Base-by-base conservation (phyloP, 1,284 basidiomycete genomes). In the Ceratorhiza oryzae-sativae region DNA sequence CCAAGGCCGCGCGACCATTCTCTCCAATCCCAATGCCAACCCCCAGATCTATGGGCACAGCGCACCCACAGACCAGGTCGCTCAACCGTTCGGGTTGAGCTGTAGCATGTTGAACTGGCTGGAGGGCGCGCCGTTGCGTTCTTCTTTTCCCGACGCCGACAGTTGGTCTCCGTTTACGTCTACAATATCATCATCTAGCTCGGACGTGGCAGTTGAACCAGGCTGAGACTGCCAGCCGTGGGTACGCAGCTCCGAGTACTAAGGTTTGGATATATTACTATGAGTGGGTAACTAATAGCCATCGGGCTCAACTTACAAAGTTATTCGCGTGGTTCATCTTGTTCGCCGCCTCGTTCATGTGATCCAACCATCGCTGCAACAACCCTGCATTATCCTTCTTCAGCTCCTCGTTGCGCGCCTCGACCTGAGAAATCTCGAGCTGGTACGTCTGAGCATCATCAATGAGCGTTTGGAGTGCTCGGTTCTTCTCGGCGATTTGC, bases 301-400 rank as follows among this genome's bases (percentile, higher is more conserved):
- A 36, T 56, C 2, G 63, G 48, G 8, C 32, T 70, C 53, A 70
- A 70, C 65, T 70, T 58, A 70, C 65, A 62, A 71, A 73, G 51
- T 46, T 59, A 48, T 93, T 93, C 18, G 90, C 92, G 76, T 93
- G 92, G 81, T 99, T 98, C 92, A 99, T 94, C 83, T 90, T 90
- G 80, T 96, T 94, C 4, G 91, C 97, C 78, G 96, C 95, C 15
- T 88, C 84, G 78, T 97, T 94, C 83, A 97, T 97, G 76, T 92
- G 90, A 79, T 98, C 95, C 27, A 98, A 84, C 95, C 95, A 98
- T 18, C 95, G 89, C 79, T 98, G 94, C 0, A 99, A 85, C 48
- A 99, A 86, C 76, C 92, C 91, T 20, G 96, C 95, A 77, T 99
- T 99, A 81, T 99, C 97, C 77, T 90, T 91, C 71, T 88, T 89